Conservation (phyloP, 495 filamentous ascomycete genomes). For the Penicillium subrubescens region DNA sequence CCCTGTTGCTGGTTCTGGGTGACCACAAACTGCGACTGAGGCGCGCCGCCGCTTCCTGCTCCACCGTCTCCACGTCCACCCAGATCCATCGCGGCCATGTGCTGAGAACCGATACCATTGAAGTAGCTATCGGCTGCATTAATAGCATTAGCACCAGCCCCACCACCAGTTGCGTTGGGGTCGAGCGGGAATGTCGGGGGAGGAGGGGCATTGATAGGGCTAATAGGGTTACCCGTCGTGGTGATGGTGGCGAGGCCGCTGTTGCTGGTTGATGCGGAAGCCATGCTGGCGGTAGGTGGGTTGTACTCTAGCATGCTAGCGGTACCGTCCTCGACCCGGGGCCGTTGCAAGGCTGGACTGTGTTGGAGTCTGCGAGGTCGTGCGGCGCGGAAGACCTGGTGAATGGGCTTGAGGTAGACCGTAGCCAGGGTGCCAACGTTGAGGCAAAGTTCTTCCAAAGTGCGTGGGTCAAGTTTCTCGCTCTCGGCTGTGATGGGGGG, state of each 20-base stretch:
- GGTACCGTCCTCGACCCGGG: slow-evolving; percentile 51
- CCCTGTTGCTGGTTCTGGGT: slow-evolving; percentile 56
- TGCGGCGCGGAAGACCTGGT: slow-evolving; percentile 94
- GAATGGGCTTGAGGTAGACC: slow-evolving; percentile 95
- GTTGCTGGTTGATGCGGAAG: slow-evolving; percentile 29
- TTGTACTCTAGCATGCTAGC: slow-evolving; percentile 35
- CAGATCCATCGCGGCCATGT: slow-evolving; percentile 70
- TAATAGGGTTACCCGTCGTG: slow-evolving; percentile 27
- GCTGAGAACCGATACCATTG: slow-evolving; percentile 66
- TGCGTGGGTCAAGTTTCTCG: slow-evolving; percentile 88
- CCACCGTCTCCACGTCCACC: slow-evolving; percentile 48
- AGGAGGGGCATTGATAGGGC: slow-evolving; percentile 24
- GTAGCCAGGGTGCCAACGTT: slow-evolving; percentile 95
- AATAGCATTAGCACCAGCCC: slow-evolving; percentile 55
- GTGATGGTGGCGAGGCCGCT: slow-evolving; percentile 30
- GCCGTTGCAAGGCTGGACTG: slow-evolving; percentile 81
- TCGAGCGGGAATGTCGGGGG: slow-evolving; percentile 21
- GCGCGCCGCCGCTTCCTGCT: slow-evolving; percentile 39
- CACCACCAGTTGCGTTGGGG: slow-evolving; percentile 27
- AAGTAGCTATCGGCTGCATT: slow-evolving; percentile 88
- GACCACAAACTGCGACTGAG: slow-evolving; percentile 53
- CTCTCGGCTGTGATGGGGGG: slow-evolving; percentile 95
- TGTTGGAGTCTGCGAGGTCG: slow-evolving; percentile 75
- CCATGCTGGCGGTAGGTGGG: slow-evolving; percentile 24
- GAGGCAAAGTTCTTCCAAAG: slow-evolving; percentile 95